Conservation (phyloP, 2,329 filamentous ascomycete genomes). For the Penicillium polonicum region DNA sequence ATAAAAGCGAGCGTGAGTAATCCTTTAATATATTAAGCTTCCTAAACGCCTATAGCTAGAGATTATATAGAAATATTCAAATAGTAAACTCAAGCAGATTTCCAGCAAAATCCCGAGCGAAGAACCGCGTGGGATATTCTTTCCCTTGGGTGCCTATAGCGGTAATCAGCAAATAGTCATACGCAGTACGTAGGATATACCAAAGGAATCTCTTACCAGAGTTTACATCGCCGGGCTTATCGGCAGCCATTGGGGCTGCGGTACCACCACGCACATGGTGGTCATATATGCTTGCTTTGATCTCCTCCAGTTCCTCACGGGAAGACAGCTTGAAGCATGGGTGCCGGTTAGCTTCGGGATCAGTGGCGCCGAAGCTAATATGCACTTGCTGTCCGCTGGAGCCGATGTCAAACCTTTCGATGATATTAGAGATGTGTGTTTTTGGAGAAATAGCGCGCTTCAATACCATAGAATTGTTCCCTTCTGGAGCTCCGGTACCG, state of each 20-base stretch:
- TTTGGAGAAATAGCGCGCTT: neutral
- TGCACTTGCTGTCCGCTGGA: slow-evolving; percentile 56
- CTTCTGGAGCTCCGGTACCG: slow-evolving; percentile 55
- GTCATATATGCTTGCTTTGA: slow-evolving; percentile 53
- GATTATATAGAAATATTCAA: slow-evolving; percentile 21
- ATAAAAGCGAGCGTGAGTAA: no score
- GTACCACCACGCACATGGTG: slow-evolving; percentile 51
- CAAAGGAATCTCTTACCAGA: slow-evolving; percentile 32
- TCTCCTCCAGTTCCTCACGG: slow-evolving; percentile 47
- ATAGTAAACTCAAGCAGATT: slow-evolving; percentile 56
- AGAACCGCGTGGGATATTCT: slow-evolving; percentile 63
- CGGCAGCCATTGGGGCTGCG: slow-evolving; percentile 54
- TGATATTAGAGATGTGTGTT: neutral
- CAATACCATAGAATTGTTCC: slow-evolving; percentile 55
- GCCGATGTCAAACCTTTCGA: slow-evolving; percentile 55
- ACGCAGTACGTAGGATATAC: no score
- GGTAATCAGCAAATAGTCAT: slow-evolving; percentile 15
- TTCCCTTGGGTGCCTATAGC: slow-evolving; percentile 51
- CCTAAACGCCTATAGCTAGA: no score
- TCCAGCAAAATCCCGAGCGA: slow-evolving; percentile 59
- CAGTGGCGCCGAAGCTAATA: slow-evolving; percentile 48
- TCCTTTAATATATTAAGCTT: no score
- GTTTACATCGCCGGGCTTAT: slow-evolving; percentile 53
- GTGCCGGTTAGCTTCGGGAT: slow-evolving; percentile 49
- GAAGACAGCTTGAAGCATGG: slow-evolving; percentile 58